Conservation (phyloP, 805 yeast genomes). For the Candida ulmi region DNA sequence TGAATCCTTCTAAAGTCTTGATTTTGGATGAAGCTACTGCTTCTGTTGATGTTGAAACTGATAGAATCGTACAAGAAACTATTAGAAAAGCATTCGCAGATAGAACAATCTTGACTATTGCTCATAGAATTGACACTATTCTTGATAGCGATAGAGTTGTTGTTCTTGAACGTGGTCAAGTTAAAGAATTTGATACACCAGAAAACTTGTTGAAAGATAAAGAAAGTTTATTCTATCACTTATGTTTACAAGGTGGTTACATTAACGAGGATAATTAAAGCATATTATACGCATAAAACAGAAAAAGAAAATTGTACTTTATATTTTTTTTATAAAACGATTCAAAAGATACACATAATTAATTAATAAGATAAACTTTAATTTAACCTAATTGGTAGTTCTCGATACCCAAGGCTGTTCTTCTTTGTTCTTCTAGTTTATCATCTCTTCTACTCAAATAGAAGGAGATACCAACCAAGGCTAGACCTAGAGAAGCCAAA, state of each 20-base stretch:
- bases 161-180: slow-evolving; percentile 67
- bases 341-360: too few relatives aligned
- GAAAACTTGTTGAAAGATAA: slow-evolving; percentile 37
- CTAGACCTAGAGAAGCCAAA: slow-evolving; percentile 27
- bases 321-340: too few relatives aligned
- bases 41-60: slow-evolving; percentile 84
- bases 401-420: background rate
- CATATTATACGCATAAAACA: too few relatives aligned
- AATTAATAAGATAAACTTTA: too few relatives aligned
- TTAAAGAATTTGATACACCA: slow-evolving; percentile 77
- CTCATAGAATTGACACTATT: slow-evolving; percentile 78
- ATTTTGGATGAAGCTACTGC: slow-evolving; percentile 87
- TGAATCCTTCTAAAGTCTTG: slow-evolving; percentile 56
- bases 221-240: slow-evolving; percentile 42
- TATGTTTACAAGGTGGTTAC: slow-evolving; percentile 50
- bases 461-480: slow-evolving; percentile 23
- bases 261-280: slow-evolving; percentile 10
- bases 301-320: too few relatives aligned
- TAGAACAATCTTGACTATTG: slow-evolving; percentile 77
- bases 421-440: slow-evolving; percentile 1
- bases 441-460: slow-evolving; percentile 20
- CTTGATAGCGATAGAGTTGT: slow-evolving; percentile 77
- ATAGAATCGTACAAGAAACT: slow-evolving; percentile 69
- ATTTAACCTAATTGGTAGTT: background rate
- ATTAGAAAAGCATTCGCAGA: slow-evolving; percentile 70